Conservation (phyloP, 2,329 filamentous ascomycete genomes). For the Pseudohalonectria lignicola region DNA sequence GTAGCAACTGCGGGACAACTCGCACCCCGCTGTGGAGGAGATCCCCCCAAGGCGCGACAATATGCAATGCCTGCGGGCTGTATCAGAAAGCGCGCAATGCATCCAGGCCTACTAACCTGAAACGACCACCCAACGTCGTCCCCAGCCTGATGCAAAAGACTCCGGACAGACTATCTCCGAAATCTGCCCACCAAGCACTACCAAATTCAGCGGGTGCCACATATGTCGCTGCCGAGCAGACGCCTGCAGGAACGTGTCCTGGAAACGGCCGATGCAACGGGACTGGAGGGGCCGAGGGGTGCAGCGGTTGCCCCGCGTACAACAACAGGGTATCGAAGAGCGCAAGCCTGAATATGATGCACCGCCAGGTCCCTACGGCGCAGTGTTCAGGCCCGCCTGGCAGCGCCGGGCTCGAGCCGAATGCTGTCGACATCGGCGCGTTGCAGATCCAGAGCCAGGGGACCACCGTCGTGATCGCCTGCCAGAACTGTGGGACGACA, state of each 20-base stretch:
- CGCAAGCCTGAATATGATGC: slow-evolving; percentile 55
- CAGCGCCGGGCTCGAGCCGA: slow-evolving; percentile 25
- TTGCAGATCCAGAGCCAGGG: slow-evolving; percentile 31
- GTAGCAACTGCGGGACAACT: slow-evolving; percentile 88
- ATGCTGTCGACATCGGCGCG: slow-evolving; percentile 38
- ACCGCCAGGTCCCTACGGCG: slow-evolving; percentile 14
- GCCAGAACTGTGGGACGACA: slow-evolving; percentile 93
- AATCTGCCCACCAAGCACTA: slow-evolving; percentile 25
- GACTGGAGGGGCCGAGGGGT: slow-evolving; percentile 88
- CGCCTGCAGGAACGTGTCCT: slow-evolving; percentile 77
- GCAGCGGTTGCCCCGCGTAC: slow-evolving; percentile 90
- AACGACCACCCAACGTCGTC: slow-evolving; percentile 54
- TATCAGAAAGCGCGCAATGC: slow-evolving; percentile 92
- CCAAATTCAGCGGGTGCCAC: slow-evolving; percentile 43
- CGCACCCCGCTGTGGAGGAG: slow-evolving; percentile 90
- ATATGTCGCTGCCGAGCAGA: slow-evolving; percentile 68
- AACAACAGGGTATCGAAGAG: slow-evolving; percentile 93
- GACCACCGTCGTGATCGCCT: slow-evolving; percentile 69
- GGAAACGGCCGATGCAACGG: slow-evolving; percentile 93
- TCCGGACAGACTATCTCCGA: slow-evolving; percentile 25
- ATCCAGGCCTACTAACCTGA: slow-evolving; percentile 79
- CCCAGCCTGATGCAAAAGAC: slow-evolving; percentile 30
- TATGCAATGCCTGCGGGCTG: slow-evolving; percentile 94
- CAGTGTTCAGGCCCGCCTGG: slow-evolving; percentile 12
- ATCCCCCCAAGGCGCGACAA: slow-evolving; percentile 84